Base-by-base conservation (phyloP, 108 stramenopile species). In the Parietichytrium sp. region DNA sequence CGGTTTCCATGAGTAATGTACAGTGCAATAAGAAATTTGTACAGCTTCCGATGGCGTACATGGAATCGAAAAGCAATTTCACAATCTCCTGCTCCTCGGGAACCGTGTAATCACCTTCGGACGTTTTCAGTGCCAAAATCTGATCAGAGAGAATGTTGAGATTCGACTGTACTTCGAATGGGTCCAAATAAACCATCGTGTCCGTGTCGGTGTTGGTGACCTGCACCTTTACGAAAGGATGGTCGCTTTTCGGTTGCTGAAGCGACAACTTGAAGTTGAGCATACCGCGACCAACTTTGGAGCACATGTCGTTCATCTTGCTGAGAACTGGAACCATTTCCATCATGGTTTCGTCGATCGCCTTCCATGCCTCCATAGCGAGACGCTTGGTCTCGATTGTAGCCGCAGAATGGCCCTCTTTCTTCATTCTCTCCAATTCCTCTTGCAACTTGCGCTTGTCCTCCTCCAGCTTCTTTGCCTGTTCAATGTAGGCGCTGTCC, bases 11-110 rank as follows among this genome's bases (percentile, higher is more conserved):
- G 48, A 82, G 54, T 80, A 88, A 87, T 3, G 86, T 55, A 30
- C 89, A 48, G 84, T 89, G 88, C 49, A 89, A 85, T 16, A 84
- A 81, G 80, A 89, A 89, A 84, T 88, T 61, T 36, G 85, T 86
- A 25, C 85, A 84, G 30, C 86, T 88, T 27, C 87, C 90, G 20
- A 89, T 26, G 33, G 89, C 84, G 81, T 85, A 88, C 30, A 84
- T 85, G 84, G 85, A 85, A 82, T 89, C 88, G 80, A 90, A 90
- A 27, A 90, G 80, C 29, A 90, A 55, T 33, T 55, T 79, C 26
- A 84, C 18, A 13, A 55, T 81, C 47, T 85, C 81, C 48, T 82
- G 29, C 45, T 51, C 49, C 27, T 47, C 72, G 3, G 81, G 42
- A 27, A 55, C 52, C 30, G 29, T 48, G 81, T 82, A 82, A 38